phyloP scores from a whole-genome alignment of 768 basidiomycete genomes.

The Lenzites betulinus region DNA sequence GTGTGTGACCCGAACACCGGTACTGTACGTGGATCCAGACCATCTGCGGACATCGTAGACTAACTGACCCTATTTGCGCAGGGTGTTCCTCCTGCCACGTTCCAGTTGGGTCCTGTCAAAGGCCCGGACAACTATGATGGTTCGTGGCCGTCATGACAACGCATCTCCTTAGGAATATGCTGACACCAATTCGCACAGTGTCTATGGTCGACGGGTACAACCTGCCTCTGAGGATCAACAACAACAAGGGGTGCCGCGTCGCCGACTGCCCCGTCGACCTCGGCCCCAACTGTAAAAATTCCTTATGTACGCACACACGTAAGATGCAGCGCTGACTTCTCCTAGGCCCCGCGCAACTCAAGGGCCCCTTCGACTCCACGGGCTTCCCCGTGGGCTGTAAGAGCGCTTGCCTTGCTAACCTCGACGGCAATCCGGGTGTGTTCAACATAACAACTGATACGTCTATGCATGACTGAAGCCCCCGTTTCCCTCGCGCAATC shows the following conservation, averaged over 20 bases:
- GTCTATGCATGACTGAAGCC: too few relatives aligned
- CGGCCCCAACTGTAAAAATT: constrained; percentile 50
- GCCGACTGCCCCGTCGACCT: constrained; percentile 66
- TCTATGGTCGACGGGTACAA: constrained; percentile 43
- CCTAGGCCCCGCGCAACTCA: constrained; percentile 35
- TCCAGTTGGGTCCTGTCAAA: constrained; percentile 31
- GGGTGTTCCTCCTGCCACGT: constrained; percentile 41
- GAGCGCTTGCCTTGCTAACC: constrained; percentile 42
- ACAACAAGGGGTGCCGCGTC: constrained; percentile 53
- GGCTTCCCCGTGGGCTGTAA: constrained; percentile 45
- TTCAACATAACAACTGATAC: background rate
- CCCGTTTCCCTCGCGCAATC: background rate
- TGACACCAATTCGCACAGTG: constrained; percentile 16
- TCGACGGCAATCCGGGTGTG: constrained; percentile 36
- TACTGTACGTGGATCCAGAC: constrained; percentile 29
- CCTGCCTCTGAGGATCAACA: constrained; percentile 58
- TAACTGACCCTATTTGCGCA: background rate
- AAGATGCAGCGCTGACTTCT: background rate
- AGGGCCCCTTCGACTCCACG: constrained; percentile 37
- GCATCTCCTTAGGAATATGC: background rate
- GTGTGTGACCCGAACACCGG: constrained; percentile 38
- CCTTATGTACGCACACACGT: constrained; percentile 29
- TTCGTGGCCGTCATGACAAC: constrained; percentile 6
- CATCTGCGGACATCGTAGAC: background rate
- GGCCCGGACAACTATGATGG: constrained; percentile 36